Evolutionary conservation across 75 land plant species (phyloP), one percentile per base, ranked within the genome.

Genomic region (Selaginella moellendorffii): DNA sequence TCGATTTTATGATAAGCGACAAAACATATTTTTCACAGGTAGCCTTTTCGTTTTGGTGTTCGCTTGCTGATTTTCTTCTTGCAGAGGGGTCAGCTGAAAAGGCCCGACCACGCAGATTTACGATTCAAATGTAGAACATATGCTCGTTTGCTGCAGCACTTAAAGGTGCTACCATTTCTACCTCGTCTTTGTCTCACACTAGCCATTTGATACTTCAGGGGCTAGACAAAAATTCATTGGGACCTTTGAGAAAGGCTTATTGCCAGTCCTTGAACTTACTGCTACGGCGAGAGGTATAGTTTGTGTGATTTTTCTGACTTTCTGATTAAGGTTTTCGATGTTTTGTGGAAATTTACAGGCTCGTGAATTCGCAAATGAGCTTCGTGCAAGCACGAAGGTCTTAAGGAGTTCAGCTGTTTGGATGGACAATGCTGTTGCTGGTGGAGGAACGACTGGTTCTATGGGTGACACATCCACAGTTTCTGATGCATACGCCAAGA

Each of bases 41-140:
- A 78, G 20, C 46, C 14, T 36, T 36, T 5, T 36, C 10, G 5
- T 36, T 14, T 36, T 36, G 46, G 5, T 14, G 10, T 36, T 36
- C 46, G 14, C 46, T 36, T 36, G 10, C 14, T 36, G 14, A 5
- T 36, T 36, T 5, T 36, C 14, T 36, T 19, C 29, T 26, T 71
- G 31, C 81, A 93, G 96, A 78, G 79, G 62, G 98, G 96, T 56
- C 90, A 89, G 68, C 68, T 93, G 64, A 93, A 93, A 72, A 83
- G 96, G 66, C 98, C 98, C 54, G 98, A 93, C 72, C 98, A 93
- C 82, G 96, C 98, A 51, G 98, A 89, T 67, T 71, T 93, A 56
- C 73, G 96, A 31, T 89, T 82, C 67, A 89, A 86, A 66, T 93
- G 96, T 79, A 80, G 98, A 78, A 93, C 90, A 52, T 93, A 93